phyloP scores from a whole-genome alignment of 495 filamentous ascomycete species.

The Bombardia bombarda region DNA sequence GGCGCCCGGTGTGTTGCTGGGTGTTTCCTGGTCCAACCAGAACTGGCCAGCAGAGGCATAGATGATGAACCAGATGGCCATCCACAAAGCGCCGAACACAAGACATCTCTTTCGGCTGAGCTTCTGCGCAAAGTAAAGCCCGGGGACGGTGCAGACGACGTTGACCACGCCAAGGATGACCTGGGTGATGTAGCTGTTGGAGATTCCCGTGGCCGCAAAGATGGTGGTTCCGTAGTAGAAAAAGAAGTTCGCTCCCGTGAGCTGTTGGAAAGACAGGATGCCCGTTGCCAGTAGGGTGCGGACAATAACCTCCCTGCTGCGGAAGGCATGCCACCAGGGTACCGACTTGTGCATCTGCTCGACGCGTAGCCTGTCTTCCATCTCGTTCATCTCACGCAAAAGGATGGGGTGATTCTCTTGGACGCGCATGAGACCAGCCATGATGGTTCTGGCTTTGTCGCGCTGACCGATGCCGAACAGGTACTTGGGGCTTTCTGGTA shows the following conservation, averaged over 20 bases:
- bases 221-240: slow-evolving; percentile 49
- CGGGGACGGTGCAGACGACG: slow-evolving; percentile 57
- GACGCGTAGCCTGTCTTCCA: slow-evolving; percentile 55
- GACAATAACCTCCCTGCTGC: slow-evolving; percentile 53
- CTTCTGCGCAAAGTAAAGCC: slow-evolving; percentile 59
- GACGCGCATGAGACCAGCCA: slow-evolving; percentile 51
- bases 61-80: slow-evolving; percentile 60
- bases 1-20: slow-evolving; percentile 38
- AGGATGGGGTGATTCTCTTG: slow-evolving; percentile 52
- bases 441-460: slow-evolving; percentile 51
- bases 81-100: slow-evolving; percentile 57
- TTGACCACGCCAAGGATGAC: slow-evolving; percentile 68
- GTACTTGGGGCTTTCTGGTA: slow-evolving; percentile 57
- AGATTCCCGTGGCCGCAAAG: slow-evolving; percentile 55
- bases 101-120: slow-evolving; percentile 60
- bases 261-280: slow-evolving; percentile 64
- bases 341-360: slow-evolving; percentile 42
- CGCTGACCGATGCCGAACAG: slow-evolving; percentile 45
- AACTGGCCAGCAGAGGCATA: slow-evolving; percentile 61
- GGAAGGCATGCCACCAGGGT: slow-evolving; percentile 51
- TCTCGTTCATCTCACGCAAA: slow-evolving; percentile 56
- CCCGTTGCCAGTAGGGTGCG: slow-evolving; percentile 57
- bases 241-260: slow-evolving; percentile 53
- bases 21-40: slow-evolving; percentile 44
- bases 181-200: slow-evolving; percentile 55